Conservation (phyloP, 2,329 filamentous ascomycete genomes). For the Cladosporium sp. region DNA sequence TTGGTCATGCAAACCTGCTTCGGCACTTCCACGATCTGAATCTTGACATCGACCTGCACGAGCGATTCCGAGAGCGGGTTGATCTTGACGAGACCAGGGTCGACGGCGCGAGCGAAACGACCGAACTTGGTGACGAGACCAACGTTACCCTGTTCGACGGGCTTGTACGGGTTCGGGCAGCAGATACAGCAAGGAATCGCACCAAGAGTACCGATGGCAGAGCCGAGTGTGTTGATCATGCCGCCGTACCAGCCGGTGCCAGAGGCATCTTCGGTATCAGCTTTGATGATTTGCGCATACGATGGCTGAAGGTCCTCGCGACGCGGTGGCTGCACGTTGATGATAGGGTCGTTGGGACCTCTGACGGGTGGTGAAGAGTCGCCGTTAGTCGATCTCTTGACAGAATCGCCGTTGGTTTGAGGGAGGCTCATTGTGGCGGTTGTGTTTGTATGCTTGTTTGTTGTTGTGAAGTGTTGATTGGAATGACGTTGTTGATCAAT, state of each 20-base stretch:
- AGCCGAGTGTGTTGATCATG: slow-evolving; percentile 80
- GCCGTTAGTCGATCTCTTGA: background rate
- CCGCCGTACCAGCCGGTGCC: slow-evolving; percentile 77
- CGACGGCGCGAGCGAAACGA: slow-evolving; percentile 89
- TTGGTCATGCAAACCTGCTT: slow-evolving; percentile 99
- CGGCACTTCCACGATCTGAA: slow-evolving; percentile 95
- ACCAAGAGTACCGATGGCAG: slow-evolving; percentile 73
- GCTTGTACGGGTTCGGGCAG: slow-evolving; percentile 96
- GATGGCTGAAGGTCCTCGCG: slow-evolving; percentile 82
- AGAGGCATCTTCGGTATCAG: slow-evolving; percentile 63
- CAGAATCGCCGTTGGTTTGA: slow-evolving; percentile 16
- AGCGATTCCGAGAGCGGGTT: slow-evolving; percentile 91
- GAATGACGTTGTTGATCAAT: background rate
- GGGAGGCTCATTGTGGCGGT: slow-evolving; percentile 20
- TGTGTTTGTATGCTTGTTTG: background rate
- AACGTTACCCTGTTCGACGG: slow-evolving; percentile 84
- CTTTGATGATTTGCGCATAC: slow-evolving; percentile 62
- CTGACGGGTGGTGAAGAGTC: background rate
- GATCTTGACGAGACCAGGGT: slow-evolving; percentile 95
- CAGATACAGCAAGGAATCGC: slow-evolving; percentile 88
- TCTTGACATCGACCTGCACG: slow-evolving; percentile 96
- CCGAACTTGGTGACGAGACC: slow-evolving; percentile 96
- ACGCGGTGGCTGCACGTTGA: slow-evolving; percentile 74
- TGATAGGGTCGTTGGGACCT: slow-evolving; percentile 34
- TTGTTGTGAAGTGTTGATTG: slow-evolving; percentile 7